Evolutionary conservation across 345 rosid species (phyloP), one percentile per base, ranked within the genome.

Genomic region (Capsella bursapastoris): DNA sequence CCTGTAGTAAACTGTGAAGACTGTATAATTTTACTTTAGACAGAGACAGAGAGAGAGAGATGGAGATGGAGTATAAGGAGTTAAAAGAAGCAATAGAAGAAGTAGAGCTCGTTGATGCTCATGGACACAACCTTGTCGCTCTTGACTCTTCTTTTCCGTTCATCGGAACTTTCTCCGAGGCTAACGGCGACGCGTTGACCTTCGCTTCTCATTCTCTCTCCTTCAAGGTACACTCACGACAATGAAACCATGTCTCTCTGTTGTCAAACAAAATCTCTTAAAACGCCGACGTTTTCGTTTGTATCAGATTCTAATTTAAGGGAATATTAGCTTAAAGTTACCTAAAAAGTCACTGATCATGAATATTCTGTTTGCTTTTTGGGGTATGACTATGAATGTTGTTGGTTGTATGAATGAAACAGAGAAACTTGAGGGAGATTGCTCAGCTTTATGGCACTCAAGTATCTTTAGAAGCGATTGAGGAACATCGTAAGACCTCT

Each of bases 341-440:
- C 7, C 48, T 14, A 1, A 44, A 13, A 4, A 44, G 48, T 44
- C 48, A 32, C 5, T 32, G 34, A 8, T 9, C 43, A 9, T 32
- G 13, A 40, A 40, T 40, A 40, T 10, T 41, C 45, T 10, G 45
- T 2, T n/a, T 45, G 49, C 2, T 45, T 45, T 2, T 5, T 45
- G n/a, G n/a, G 50, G 50, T 45, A n/a, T 45, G 50, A 2, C 25
- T 22, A 45, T 5, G 18, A 2, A 6, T 5, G 8, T 6, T n/a
- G 8, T 49, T 49, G 53, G 28, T 49, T 16, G 5, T 49, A 18
- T 49, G 53, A 49, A 0, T 47, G 53, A 9, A 50, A 59, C 76
- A 94, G 97, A 94, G 97, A 80, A 90, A 84, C 70, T 75, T 94
- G 89, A 88, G 86, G 78, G 89, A 86, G 51, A 83, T 90, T 51